Base-by-base conservation (phyloP, 345 rosid species). In the Geranium rotundifolium region DNA sequence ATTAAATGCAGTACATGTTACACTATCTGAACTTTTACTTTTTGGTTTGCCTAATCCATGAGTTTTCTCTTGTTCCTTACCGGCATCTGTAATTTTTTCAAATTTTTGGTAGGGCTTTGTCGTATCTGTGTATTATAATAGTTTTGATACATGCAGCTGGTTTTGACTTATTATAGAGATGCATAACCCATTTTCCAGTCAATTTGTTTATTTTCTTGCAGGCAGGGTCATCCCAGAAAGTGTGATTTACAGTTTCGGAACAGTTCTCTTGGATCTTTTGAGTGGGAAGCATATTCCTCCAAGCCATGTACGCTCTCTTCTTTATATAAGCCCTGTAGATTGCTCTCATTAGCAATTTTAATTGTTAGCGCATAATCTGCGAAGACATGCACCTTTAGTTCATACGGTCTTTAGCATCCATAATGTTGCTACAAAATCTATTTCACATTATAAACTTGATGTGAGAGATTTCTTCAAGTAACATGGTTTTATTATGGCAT, bases 171-270 rank as follows among this genome's bases (percentile, higher is more conserved):
- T 37, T 1, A 46, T 46, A 14, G 15, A 46, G 52, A 14, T 14
- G 3, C 10, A 46, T 46, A 9, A 46, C 52, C 52, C 52, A 46
- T 46, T 46, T 7, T 37, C 46, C 46, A 37, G 46, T 37, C 46
- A 37, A 10, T 37, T 37, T 37, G 50, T 2, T 19, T 14, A 29
- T 18, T 29, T 9, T 19, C 34, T 60, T 75, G 69, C 85, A 85
- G 91, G 91, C 39, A 76, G 91, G 68, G 81, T 85, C 69, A 74
- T 83, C 60, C 91, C 91, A 7, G 91, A 85, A 67, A 85, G 88
- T 71, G 86, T 85, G 66, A 78, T 85, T 57, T 85, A 85, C 75
- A 85, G 91, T 71, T 85, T 79, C 63, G 91, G 91, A 67, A 85
- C 88, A 64, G 81, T 85, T 58, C 74, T 85, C 56, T 77, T 85